A percentile compares a stretch with the other conserved stretches of the same genome.
Conservation (phyloP, 148 eudicot species). For the Mesembryanthemum crystallinum region DNA sequence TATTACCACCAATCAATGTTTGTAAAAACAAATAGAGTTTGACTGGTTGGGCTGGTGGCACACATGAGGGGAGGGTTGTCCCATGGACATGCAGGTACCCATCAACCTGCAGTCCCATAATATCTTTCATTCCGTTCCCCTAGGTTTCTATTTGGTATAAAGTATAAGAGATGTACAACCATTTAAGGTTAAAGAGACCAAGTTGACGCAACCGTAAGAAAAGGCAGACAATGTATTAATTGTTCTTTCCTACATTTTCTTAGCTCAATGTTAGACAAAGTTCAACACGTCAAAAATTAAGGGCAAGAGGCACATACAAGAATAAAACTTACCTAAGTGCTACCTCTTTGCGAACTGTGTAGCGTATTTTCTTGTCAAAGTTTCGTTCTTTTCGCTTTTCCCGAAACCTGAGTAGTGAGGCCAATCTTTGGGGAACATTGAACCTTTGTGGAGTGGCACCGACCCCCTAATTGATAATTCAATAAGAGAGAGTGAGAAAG, state of each 20-base stretch:
- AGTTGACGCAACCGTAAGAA: background rate
- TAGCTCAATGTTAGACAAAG: conserved; percentile 5
- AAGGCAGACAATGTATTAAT: background rate
- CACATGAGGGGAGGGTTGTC: too few relatives aligned
- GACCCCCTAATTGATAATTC: conserved; percentile 39
- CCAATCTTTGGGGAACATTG: conserved; percentile 68
- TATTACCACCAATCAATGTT: too few relatives aligned
- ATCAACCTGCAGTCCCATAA: too few relatives aligned
- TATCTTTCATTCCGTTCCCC: too few relatives aligned
- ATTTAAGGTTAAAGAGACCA: too few relatives aligned
- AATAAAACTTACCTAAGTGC: conserved; percentile 57
- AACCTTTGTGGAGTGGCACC: conserved; percentile 51
- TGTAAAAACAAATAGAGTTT: background rate
- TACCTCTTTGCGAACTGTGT: conserved; percentile 81
- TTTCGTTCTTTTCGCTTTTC: conserved; percentile 77
- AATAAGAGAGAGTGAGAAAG: conserved; percentile 6
- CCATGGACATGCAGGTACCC: too few relatives aligned
- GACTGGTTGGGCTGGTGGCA: too few relatives aligned
- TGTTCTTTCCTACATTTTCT: background rate
- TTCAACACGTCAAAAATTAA: background rate
- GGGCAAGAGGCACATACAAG: conserved; percentile 3
- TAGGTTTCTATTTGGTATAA: too few relatives aligned
- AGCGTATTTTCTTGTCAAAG: conserved; percentile 81
- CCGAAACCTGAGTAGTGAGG: conserved; percentile 73
- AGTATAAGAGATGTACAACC: too few relatives aligned